These are phyloP conservation scores for Fagopyrum homotropicum DNA, from an alignment of 148 eudicot species.

Conservation along the genomic window DNA sequence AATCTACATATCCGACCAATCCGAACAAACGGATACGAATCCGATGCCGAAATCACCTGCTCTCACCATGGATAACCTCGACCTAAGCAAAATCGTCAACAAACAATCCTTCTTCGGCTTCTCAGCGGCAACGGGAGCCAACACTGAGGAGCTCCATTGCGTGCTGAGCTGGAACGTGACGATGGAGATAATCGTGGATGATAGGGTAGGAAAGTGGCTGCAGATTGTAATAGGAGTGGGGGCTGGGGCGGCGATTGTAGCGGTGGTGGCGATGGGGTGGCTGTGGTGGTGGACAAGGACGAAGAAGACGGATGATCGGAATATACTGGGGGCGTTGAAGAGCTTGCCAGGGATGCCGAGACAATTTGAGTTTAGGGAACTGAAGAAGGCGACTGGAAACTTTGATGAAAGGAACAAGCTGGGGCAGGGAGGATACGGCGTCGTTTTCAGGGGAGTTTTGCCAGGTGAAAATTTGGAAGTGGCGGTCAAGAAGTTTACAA, in stretches of 20 bases:
- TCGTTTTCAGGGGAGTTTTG: slow-evolving; percentile 53
- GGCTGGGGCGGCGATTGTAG: background rate
- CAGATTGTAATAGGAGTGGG: slow-evolving; percentile 19
- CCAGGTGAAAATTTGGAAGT: slow-evolving; percentile 44
- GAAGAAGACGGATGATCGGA: slow-evolving; percentile 22
- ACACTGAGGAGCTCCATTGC: slow-evolving; percentile 49
- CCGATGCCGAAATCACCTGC: slow-evolving; percentile 42
- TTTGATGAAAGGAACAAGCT: slow-evolving; percentile 65
- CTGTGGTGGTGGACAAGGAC: slow-evolving; percentile 19
- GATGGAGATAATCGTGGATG: slow-evolving; percentile 27
- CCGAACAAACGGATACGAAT: background rate
- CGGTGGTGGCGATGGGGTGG: background rate
- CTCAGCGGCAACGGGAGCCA: slow-evolving; percentile 58
- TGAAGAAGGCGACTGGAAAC: slow-evolving; percentile 61
- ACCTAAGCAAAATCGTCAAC: slow-evolving; percentile 34
- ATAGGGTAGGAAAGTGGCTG: background rate
- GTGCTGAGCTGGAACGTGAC: slow-evolving; percentile 79
- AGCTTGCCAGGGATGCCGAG: slow-evolving; percentile 73
- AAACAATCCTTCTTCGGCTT: slow-evolving; percentile 69
- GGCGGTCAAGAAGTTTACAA: slow-evolving; percentile 72
- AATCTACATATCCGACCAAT: slow-evolving; percentile 43
- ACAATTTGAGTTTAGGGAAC: slow-evolving; percentile 57
- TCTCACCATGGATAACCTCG: slow-evolving; percentile 23
- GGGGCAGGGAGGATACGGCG: slow-evolving; percentile 81
- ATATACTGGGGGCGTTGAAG: slow-evolving; percentile 51